Evolutionary conservation across 1,284 basidiomycete species (phyloP).

Genomic region (Apiotrichum gamsii): DNA sequence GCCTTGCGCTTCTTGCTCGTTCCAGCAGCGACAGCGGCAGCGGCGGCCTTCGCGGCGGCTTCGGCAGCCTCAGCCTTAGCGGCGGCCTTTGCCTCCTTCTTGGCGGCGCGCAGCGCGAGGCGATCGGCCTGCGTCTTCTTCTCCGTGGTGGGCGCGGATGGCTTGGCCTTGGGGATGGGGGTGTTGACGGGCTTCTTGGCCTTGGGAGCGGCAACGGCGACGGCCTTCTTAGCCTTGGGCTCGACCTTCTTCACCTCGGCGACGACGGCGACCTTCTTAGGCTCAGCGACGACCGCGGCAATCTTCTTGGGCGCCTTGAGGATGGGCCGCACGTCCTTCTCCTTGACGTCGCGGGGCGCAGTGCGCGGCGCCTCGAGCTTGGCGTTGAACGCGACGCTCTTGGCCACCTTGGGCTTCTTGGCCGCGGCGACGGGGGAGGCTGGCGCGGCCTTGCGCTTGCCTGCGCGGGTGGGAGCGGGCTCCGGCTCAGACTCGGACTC

Average conservation of each 20-base stretch:
- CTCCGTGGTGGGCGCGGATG: no score
- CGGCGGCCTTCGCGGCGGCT: neutral
- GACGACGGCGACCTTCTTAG: no score
- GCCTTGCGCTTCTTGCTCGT: neutral
- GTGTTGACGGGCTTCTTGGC: conserved; percentile 11
- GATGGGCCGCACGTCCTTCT: conserved; percentile 12
- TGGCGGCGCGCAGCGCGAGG: neutral
- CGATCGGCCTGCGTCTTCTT: conserved; percentile 14
- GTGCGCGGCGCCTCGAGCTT: conserved; percentile 24
- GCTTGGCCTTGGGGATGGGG: conserved; percentile 5
- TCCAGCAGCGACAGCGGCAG: neutral
- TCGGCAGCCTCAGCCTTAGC: neutral
- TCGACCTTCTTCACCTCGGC: conserved; percentile 5
- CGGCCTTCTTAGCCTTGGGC: conserved; percentile 7
- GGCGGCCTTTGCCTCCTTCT: neutral
- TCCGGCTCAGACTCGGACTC: conserved; percentile 28
- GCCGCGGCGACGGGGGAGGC: conserved; percentile 9
- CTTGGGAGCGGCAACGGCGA: no score
- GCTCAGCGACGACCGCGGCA: conserved; percentile 1
- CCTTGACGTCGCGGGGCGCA: conserved; percentile 4
- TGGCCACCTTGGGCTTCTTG: conserved; percentile 23
- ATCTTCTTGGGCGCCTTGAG: conserved; percentile 7
- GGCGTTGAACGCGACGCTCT: conserved; percentile 25
- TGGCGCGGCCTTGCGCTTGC: conserved; percentile 19
- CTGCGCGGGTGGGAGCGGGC: conserved; percentile 17